These are phyloP conservation scores for Geotrichum siamense DNA, from an alignment of 1,139 yeast species.

Conservation along the genomic window DNA sequence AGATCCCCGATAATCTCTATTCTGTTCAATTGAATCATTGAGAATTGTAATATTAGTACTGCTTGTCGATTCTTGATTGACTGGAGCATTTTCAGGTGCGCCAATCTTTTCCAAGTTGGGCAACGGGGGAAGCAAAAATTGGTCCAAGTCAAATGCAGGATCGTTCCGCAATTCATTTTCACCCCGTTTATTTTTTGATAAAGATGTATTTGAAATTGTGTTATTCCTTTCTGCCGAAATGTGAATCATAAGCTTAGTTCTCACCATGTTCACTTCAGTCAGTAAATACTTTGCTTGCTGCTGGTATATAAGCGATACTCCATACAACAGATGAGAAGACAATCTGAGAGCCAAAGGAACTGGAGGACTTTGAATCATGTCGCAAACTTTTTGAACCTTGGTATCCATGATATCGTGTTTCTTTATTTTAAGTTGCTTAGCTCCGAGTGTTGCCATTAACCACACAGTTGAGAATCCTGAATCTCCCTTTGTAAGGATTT, in stretches of 20 bases:
- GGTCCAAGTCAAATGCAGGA: constrained; percentile 13
- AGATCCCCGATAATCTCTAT: constrained; percentile 3
- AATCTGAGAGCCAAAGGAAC: constrained; percentile 17
- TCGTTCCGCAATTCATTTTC: constrained; percentile 13
- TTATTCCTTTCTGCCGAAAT: not conserved
- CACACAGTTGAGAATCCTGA: constrained; percentile 18
- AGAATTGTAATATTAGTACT: constrained; percentile 9
- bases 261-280: constrained; percentile 6
- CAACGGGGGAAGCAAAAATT: constrained; percentile 10
- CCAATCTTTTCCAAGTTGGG: constrained; percentile 4
- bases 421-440: constrained; percentile 8
- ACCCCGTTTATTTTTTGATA: not conserved
- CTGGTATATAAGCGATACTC: constrained; percentile 14
- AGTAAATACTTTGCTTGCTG: constrained; percentile 13
- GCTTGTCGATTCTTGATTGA: not conserved
- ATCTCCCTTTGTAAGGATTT: constrained; percentile 11
- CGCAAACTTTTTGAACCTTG: constrained; percentile 14
- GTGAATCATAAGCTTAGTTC: constrained; percentile 2
- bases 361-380: constrained; percentile 12
- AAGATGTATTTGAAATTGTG: not conserved
- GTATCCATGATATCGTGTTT: constrained; percentile 13
- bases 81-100: not conserved
- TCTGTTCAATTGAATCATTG: constrained; percentile 11
- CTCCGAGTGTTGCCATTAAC: constrained; percentile 17
- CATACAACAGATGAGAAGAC: constrained; percentile 16